Conservation (phyloP, 2,329 filamentous ascomycete species). For the Huntiella abstrusa region DNA sequence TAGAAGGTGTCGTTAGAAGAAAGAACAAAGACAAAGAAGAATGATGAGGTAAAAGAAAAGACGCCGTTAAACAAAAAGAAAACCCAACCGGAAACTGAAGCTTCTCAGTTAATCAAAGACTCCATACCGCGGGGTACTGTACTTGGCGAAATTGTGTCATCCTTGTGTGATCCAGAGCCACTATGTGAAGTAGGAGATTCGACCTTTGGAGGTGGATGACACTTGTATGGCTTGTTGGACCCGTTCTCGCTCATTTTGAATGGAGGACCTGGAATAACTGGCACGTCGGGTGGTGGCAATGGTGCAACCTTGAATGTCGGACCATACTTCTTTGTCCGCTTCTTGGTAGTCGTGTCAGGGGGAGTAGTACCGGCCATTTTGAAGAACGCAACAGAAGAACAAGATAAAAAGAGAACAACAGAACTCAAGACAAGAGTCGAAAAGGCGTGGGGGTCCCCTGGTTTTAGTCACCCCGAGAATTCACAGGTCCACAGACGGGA, state of each 20-base stretch:
- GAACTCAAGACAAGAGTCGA: too few species aligned
- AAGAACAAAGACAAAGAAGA: conserved; percentile 4
- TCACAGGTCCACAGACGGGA: not conserved
- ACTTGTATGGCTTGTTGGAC: conserved; percentile 11
- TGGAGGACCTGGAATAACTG: conserved; percentile 9
- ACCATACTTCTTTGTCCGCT: conserved; percentile 10
- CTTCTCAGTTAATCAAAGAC: conserved; percentile 6
- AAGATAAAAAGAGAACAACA: too few species aligned
- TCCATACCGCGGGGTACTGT: conserved; percentile 23
- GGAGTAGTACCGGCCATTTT: too few species aligned
- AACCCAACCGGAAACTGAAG: not conserved
- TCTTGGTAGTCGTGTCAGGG: conserved; percentile 4
- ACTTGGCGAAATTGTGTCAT: conserved; percentile 25
- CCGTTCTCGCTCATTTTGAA: conserved; percentile 12
- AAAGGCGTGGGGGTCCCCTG: too few species aligned
- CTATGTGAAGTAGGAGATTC: not conserved
- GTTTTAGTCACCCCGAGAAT: not conserved
- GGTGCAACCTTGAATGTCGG: conserved; percentile 11
- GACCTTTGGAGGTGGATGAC: conserved; percentile 4
- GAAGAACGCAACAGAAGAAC: too few species aligned
- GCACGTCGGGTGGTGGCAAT: conserved; percentile 9
- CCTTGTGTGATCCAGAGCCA: not conserved
- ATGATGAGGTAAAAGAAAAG: not conserved
- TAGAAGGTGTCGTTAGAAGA: not conserved
- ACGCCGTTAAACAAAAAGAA: not conserved